Evolutionary conservation across 768 basidiomycete species (phyloP).

Genomic region (Pulveroboletus ravenelii): DNA sequence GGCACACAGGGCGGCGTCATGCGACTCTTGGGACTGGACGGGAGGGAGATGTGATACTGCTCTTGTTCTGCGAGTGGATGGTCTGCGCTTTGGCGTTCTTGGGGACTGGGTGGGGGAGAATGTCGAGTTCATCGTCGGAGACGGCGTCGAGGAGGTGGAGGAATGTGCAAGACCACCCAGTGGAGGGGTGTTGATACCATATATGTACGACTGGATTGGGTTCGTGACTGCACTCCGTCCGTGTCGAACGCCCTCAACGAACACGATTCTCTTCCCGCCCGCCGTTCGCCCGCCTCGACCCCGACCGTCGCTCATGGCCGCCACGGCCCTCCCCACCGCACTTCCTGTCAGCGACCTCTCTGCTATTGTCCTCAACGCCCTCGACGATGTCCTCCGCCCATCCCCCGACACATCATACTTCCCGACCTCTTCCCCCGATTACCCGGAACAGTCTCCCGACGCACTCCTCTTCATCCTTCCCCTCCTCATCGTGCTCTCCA

Average conservation of each 20-base stretch:
- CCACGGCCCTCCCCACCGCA: constrained; percentile 3
- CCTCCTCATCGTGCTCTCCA: constrained; percentile 88
- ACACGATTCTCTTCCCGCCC: neutral
- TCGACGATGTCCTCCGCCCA: constrained; percentile 3
- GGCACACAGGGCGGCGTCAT: constrained; percentile 60
- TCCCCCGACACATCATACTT: neutral
- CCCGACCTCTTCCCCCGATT: constrained; percentile 8
- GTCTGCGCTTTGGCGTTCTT: constrained; percentile 46
- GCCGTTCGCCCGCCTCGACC: neutral
- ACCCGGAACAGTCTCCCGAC: constrained; percentile 39
- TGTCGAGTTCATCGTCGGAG: constrained; percentile 39
- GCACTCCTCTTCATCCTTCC: constrained; percentile 86
- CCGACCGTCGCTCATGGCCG: constrained; percentile 1
- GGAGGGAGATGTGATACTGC: constrained; percentile 57
- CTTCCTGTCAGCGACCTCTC: constrained; percentile 3
- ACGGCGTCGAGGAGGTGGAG: neutral
- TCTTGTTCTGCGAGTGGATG: constrained; percentile 52
- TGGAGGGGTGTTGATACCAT: constrained; percentile 15
- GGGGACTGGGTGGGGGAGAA: constrained; percentile 50
- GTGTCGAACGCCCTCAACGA: neutral
- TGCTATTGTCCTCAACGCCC: constrained; percentile 3
- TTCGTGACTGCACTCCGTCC: constrained; percentile 4
- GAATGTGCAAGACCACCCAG: constrained; percentile 8
- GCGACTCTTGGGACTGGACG: constrained; percentile 49
- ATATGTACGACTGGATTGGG: constrained; percentile 11